Conservation (phyloP, 2,329 filamentous ascomycete genomes). For the Clathrospora elynae region DNA sequence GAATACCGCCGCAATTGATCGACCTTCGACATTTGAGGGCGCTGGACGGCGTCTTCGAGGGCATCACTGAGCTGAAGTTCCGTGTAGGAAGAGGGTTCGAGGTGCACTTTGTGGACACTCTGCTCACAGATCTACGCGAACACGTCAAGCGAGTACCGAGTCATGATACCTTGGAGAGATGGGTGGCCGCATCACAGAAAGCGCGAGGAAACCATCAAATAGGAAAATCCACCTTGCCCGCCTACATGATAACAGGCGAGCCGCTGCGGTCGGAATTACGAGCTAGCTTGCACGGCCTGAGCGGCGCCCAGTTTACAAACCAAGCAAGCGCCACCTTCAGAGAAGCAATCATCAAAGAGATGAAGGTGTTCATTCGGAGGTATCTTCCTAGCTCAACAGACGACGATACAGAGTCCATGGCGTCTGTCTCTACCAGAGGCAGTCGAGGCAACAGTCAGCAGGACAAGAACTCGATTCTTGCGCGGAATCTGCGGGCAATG, state of each 20-base stretch:
- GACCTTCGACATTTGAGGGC: conserved; percentile 80
- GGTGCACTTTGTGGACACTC: conserved; percentile 73
- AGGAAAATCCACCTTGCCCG: conserved; percentile 70
- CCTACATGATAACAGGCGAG: conserved; percentile 76
- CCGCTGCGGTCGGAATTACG: conserved; percentile 72
- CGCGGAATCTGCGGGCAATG: conserved; percentile 82
- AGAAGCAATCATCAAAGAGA: conserved; percentile 81
- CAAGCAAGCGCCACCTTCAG: conserved; percentile 83
- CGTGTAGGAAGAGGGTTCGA: conserved; percentile 90
- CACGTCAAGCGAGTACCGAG: conserved; percentile 76
- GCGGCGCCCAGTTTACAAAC: conserved; percentile 77
- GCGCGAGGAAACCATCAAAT: conserved; percentile 70
- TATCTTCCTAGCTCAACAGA: conserved; percentile 91
- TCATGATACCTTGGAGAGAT: conserved; percentile 78
- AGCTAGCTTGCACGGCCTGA: conserved; percentile 76
- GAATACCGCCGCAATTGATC: conserved; percentile 54
- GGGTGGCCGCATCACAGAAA: conserved; percentile 77
- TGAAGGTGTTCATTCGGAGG: conserved; percentile 80
- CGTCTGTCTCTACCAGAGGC: conserved; percentile 79
- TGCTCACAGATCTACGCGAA: conserved; percentile 78
- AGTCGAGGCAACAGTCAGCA: conserved; percentile 71
- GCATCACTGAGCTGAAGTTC: conserved; percentile 74
- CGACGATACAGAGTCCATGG: conserved; percentile 88
- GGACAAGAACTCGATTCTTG: conserved; percentile 86
- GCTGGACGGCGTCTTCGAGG: conserved; percentile 77